Evolutionary conservation across 108 stramenopile genomes (phyloP), one percentile per base, ranked within the genome.

Genomic region (Mayamaea pseudoterrestris): DNA sequence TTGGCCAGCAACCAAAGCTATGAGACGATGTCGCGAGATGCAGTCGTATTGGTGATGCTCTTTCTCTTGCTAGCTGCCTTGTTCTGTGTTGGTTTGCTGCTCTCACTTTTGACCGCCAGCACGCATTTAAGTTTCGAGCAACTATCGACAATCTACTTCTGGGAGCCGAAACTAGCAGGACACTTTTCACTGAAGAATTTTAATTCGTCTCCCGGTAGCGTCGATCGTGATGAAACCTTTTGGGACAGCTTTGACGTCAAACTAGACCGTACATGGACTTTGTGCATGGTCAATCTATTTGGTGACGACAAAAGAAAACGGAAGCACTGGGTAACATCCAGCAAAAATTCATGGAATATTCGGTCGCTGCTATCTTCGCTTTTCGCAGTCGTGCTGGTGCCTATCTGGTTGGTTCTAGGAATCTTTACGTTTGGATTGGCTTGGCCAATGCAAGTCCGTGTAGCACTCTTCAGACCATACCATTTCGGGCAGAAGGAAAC

Each of bases 381-480:
- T 6, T 13, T 66, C 27, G 70, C 69, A 11, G 48, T 60, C 23
- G 44, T 71, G 41, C 3, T 78, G 21, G 25, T 80, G 12, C 84
- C 84, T 7, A 30, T 80, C n/a, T 87, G 84, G 84, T 45, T 87
- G 5, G 16, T 57, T 7, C 23, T 80, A 18, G 84, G 84, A 5
- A 17, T 65, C 12, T 29, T 53, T 9, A 72, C 78, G 14, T 54
- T 76, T 27, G 84, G 84, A 4, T 43, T 75, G 7, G 44, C 82
- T 42, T 87, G 75, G 80, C 84, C 84, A 34, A 80, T 80, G 5
- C 80, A 82, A 61, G 54, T 87, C 8, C 61, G 84, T 2, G 61
- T 56, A 16, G 63, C 60, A 42, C 35, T 86, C n/a, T 65, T 74
- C 30, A 42, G 20, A 56, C 55, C 39, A 35, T 28, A 3, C 3